These are phyloP conservation scores for Rachicladosporium sp. DNA, from an alignment of 2,329 filamentous ascomycete species.

Conservation along the genomic window DNA sequence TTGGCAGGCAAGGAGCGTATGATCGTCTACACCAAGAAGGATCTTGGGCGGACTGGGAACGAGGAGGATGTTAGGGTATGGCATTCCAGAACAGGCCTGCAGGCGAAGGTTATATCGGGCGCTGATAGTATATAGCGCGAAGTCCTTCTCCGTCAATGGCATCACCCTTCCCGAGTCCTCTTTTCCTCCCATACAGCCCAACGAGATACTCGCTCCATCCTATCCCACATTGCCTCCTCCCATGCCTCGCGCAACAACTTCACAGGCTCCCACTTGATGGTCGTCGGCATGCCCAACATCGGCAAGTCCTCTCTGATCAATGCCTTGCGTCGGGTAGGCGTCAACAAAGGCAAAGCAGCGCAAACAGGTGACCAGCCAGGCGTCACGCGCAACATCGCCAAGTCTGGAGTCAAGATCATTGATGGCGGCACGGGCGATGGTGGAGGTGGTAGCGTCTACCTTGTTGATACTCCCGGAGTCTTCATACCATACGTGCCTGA, in stretches of 20 bases:
- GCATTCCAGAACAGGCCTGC: too few relatives aligned
- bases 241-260: slow-evolving; percentile 45
- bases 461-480: slow-evolving; percentile 87
- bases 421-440: slow-evolving; percentile 41
- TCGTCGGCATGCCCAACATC: slow-evolving; percentile 96
- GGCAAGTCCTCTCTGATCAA: slow-evolving; percentile 95
- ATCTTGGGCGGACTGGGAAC: slow-evolving; percentile 48
- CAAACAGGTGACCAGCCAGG: slow-evolving; percentile 78
- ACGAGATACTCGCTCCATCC: slow-evolving; percentile 32
- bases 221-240: slow-evolving; percentile 40
- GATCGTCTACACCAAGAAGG: slow-evolving; percentile 83
- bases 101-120: not conserved
- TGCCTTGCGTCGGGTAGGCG: slow-evolving; percentile 60
- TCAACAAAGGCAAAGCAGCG: slow-evolving; percentile 58
- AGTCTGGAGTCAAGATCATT: slow-evolving; percentile 64
- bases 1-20: slow-evolving; percentile 62
- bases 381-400: slow-evolving; percentile 73
- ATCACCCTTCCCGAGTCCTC: slow-evolving; percentile 38
- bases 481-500: slow-evolving; percentile 86
- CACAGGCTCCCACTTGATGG: slow-evolving; percentile 71
- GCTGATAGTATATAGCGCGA: slow-evolving; percentile 26
- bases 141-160: slow-evolving; percentile 41
- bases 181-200: slow-evolving; percentile 39
- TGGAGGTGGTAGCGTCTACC: slow-evolving; percentile 54
- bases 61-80: slow-evolving; percentile 18